A percentile compares a stretch with the other conserved stretches of the same genome.
Evolutionary conservation across 306 rosid genomes (phyloP).

Genomic region (Abrus pulchellus): DNA sequence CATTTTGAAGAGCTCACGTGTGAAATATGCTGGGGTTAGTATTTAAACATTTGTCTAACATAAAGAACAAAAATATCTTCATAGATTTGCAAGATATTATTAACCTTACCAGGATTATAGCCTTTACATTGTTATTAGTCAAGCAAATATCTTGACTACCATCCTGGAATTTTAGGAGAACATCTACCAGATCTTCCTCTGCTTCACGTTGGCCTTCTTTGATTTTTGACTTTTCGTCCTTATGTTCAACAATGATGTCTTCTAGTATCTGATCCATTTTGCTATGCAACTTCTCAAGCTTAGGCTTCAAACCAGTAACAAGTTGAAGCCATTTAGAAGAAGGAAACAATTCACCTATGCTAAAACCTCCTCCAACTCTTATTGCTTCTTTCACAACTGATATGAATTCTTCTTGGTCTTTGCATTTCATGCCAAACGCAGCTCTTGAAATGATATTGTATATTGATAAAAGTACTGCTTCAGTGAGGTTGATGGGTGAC

Average conservation of each 20-base stretch:
- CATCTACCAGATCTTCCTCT: conserved; percentile 14
- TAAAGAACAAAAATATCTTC: neutral
- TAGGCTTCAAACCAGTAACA: conserved; percentile 29
- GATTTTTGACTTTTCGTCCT: neutral
- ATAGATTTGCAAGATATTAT: neutral
- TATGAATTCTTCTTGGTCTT: conserved; percentile 26
- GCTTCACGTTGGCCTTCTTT: conserved; percentile 5
- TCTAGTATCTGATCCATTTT: neutral
- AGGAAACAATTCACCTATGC: conserved; percentile 49
- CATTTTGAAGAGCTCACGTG: neutral
- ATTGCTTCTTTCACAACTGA: neutral
- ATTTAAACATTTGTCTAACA: neutral
- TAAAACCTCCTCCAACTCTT: conserved; percentile 11
- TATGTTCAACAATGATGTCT: conserved; percentile 27
- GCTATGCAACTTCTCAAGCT: conserved; percentile 36
- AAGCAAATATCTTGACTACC: neutral
- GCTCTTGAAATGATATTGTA: conserved; percentile 35
- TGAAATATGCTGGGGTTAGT: neutral
- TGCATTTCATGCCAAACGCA: conserved; percentile 46
- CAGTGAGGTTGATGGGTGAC: conserved; percentile 37
- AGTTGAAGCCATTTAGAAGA: conserved; percentile 41
- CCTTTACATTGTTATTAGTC: conserved; percentile 20
- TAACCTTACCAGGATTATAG: conserved; percentile 20
- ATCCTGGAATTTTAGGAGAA: conserved; percentile 33
- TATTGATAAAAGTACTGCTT: neutral